Percentiles rank a stretch among this genome's conserved stretches.
These are phyloP conservation scores for Barnettozyma siamensis DNA, from an alignment of 805 yeast species.

Conservation along the genomic window DNA sequence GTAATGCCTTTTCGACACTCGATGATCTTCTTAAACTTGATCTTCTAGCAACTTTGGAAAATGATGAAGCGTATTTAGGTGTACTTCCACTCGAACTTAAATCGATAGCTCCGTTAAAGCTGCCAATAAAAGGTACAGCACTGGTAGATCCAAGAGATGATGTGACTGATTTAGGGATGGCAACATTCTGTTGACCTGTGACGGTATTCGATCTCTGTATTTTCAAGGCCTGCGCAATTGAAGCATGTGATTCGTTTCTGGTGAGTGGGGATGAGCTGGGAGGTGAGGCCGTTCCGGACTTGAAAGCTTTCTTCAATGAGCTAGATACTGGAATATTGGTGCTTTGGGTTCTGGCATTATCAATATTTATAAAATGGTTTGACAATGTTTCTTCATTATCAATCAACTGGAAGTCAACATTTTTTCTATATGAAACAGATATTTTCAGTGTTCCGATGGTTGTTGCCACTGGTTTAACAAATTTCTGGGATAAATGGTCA, in stretches of 20 bases:
- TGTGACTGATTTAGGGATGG: constrained; percentile 26
- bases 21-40: constrained; percentile 35
- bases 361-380: constrained; percentile 48
- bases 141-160: constrained; percentile 21
- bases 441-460: constrained; percentile 67
- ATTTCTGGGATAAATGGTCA: constrained; percentile 55
- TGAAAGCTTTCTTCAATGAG: constrained; percentile 26
- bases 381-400: constrained; percentile 63
- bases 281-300: constrained; percentile 31
- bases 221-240: constrained; percentile 34
- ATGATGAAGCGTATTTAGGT: constrained; percentile 66
- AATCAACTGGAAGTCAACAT: constrained; percentile 59
- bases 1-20: constrained; percentile 23
- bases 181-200: constrained; percentile 11
- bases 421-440: constrained; percentile 74
- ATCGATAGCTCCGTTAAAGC: constrained; percentile 14
- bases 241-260: constrained; percentile 39
- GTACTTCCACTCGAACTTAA: constrained; percentile 38
- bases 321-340: constrained; percentile 6
- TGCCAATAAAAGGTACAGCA: constrained; percentile 20
- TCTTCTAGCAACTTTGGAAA: constrained; percentile 60
- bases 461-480: constrained; percentile 67
- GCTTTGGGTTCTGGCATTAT: constrained; percentile 21
- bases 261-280: constrained; percentile 27
- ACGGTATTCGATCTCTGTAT: constrained; percentile 34